These are phyloP conservation scores for Yarrowia keelungensis DNA, from an alignment of 805 yeast genomes.

Conservation along the genomic window DNA sequence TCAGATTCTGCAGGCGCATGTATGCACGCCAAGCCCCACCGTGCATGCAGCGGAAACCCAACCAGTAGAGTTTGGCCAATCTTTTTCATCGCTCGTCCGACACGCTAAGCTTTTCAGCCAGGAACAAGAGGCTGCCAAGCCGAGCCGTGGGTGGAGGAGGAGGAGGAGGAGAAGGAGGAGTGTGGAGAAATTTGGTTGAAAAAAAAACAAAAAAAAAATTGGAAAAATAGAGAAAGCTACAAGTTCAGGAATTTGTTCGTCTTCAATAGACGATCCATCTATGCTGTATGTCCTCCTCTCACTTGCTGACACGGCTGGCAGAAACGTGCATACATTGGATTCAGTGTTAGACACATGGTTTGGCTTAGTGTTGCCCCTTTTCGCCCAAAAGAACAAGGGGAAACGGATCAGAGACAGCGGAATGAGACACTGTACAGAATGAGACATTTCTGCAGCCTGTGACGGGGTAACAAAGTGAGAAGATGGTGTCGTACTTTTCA, in stretches of 20 bases:
- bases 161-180: too few species aligned
- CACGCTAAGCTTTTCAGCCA: slow-evolving; percentile 13
- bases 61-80: not conserved
- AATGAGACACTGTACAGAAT: not conserved
- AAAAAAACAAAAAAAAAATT: too few species aligned
- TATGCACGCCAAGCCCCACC: slow-evolving; percentile 9
- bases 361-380: not conserved
- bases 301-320: slow-evolving; percentile 8
- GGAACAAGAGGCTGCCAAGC: slow-evolving; percentile 28
- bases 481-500: too few species aligned
- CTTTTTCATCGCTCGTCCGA: slow-evolving; percentile 21
- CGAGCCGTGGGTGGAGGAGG: slow-evolving; percentile 15
- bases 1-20: slow-evolving; percentile 11
- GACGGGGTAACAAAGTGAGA: too few species aligned
- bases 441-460: not conserved
- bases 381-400: not conserved
- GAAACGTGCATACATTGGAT: slow-evolving; percentile 12
- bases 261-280: too few species aligned
- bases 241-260: too few species aligned
- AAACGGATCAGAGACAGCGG: too few species aligned
- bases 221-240: too few species aligned
- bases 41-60: not conserved
- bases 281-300: too few species aligned
- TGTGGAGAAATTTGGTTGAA: too few species aligned
- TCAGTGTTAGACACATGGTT: too few species aligned